Base-by-base conservation (phyloP, 139 green algal genomes). In the Klebsormidium nitens region DNA sequence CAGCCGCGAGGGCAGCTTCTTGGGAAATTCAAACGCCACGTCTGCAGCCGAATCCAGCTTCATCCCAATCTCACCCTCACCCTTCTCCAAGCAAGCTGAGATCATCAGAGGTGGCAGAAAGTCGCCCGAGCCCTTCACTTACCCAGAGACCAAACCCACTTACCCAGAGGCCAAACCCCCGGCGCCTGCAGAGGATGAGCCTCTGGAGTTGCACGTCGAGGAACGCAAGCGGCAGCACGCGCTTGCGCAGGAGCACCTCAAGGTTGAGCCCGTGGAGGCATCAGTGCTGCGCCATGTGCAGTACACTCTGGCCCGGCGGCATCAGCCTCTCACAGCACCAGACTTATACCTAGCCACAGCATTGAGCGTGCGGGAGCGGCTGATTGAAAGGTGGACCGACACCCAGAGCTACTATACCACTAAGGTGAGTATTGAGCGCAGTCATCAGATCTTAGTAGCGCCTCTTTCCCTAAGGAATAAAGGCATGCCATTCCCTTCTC, bases 321-420 rank as follows among this genome's bases (percentile, higher is more conserved):
- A n/a, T 17, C 29, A 61, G 17, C 26, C 75, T 48, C 49, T 67
- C 37, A 46, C 75, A 57, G 37, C 35, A 4, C 17, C 34, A 3
- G 58, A 52, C 5, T 71, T 80, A 29, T 80, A 80, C 64, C 44
- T 73, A 49, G 71, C 76, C 17, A 73, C 65, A 3, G 76, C 76
- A 35, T 42, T 66, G 29, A 69, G 49, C n/a, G 34, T 84, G 35
- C 49, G 64, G 1, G 79, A 84, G 17, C 37, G 71, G 4, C 68
- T 81, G 1, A 72, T 84, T 5, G 79, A 84, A 49, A 58, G 74
- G 28, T 84, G 79, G 79, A 69, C 55, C 5, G 74, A 71, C 47
- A 84, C 79, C 32, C 52, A 81, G 2, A 36, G 71, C 58, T 60
- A 49, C 29, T 72, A 64, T 34, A 72, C 44, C 29, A 62, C 49